Percentiles rank a stretch among this genome's conserved stretches.
These are phyloP conservation scores for Dryas integrifolia DNA, from an alignment of 331 rosid species.

Conservation along the genomic window DNA sequence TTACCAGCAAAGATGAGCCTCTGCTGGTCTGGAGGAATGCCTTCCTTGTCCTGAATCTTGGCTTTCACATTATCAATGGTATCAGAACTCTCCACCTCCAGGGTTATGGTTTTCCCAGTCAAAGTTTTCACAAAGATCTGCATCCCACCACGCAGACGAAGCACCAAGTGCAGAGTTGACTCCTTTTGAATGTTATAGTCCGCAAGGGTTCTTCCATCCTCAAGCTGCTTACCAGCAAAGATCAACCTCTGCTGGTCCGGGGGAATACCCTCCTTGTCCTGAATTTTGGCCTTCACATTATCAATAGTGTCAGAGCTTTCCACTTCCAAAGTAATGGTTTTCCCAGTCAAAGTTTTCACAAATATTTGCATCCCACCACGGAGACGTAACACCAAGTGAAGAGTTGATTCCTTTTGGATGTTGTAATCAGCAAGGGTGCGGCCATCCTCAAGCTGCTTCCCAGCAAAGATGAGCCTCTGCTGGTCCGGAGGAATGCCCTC, in stretches of 20 bases:
- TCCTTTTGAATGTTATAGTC: slow-evolving; percentile 13
- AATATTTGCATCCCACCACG: slow-evolving; percentile 18
- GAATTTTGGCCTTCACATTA: slow-evolving; percentile 3
- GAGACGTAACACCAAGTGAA: slow-evolving; percentile 2
- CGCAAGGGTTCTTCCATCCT: slow-evolving; percentile 1
- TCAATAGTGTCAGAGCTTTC: background rate
- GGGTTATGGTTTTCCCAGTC: background rate
- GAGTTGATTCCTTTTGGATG: slow-evolving; percentile 9
- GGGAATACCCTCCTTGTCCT: slow-evolving; percentile 12
- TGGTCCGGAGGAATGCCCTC: slow-evolving; percentile 17
- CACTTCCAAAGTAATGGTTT: slow-evolving; percentile 7
- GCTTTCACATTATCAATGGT: slow-evolving; percentile 5
- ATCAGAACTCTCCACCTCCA: slow-evolving; percentile 6
- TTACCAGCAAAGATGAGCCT: slow-evolving; percentile 4
- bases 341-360: slow-evolving; percentile 1
- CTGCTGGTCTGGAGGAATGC: slow-evolving; percentile 10
- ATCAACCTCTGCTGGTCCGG: slow-evolving; percentile 10
- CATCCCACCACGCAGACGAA: slow-evolving; percentile 13
- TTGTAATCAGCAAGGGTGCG: slow-evolving; percentile 14
- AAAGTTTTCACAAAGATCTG: slow-evolving; percentile 8
- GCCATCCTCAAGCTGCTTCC: slow-evolving; percentile 15
- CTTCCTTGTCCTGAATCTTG: slow-evolving; percentile 9
- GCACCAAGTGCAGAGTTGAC: slow-evolving; percentile 5
- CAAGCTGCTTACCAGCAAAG: slow-evolving; percentile 2
- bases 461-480: slow-evolving; percentile 13